Percentiles rank a stretch among this genome's conserved stretches.
phyloP scores from a whole-genome alignment of 1,139 yeast species.

The Yamadazyma songkhlaensis region DNA sequence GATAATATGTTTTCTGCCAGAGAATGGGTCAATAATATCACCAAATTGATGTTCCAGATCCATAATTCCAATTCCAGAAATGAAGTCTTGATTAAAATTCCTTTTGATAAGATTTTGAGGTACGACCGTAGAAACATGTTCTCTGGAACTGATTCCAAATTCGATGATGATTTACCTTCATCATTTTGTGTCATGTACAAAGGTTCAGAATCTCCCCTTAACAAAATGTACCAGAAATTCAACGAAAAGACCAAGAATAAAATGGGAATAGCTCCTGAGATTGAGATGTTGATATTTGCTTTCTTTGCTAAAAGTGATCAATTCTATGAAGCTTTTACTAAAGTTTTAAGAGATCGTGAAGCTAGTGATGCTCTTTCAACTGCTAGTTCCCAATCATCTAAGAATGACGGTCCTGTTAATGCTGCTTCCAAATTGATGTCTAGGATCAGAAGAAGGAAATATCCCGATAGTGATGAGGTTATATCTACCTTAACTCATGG shows the following conservation, averaged over 20 bases:
- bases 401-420: neutral
- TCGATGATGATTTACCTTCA: slow-evolving; percentile 10
- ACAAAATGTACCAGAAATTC: slow-evolving; percentile 12
- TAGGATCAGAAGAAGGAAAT: slow-evolving; percentile 8
- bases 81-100: slow-evolving; percentile 75
- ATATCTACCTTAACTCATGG: slow-evolving; percentile 15
- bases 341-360: slow-evolving; percentile 17
- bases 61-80: slow-evolving; percentile 67
- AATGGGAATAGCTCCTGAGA: slow-evolving; percentile 22
- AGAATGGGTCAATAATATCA: slow-evolving; percentile 74
- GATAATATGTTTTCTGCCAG: slow-evolving; percentile 73
- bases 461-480: slow-evolving; percentile 2
- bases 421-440: slow-evolving; percentile 7
- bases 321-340: slow-evolving; percentile 23
- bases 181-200: slow-evolving; percentile 8
- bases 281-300: slow-evolving; percentile 68
- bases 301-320: slow-evolving; percentile 47
- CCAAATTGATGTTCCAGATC: slow-evolving; percentile 65
- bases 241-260: slow-evolving; percentile 30
- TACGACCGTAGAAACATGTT: slow-evolving; percentile 38
- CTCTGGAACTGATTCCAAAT: slow-evolving; percentile 9
- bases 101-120: slow-evolving; percentile 65
- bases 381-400: neutral
- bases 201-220: neutral
- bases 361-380: neutral